Conservation (phyloP, 2,329 filamentous ascomycete species). For the Cladophialophora carrionii region DNA sequence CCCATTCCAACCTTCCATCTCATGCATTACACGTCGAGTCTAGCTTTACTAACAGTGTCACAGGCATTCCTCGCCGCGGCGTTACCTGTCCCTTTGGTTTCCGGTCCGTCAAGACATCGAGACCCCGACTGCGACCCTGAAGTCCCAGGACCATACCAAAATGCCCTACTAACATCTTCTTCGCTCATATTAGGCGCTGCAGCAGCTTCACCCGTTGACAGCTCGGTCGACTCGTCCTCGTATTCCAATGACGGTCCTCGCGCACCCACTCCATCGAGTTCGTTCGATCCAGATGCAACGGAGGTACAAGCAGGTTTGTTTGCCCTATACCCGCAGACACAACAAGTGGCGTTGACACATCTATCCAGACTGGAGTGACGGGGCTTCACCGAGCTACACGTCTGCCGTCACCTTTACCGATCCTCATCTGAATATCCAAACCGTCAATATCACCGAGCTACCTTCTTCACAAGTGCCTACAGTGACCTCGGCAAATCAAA, state of each 20-base stretch:
- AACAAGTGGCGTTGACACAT: neutral
- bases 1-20: slow-evolving; percentile 9
- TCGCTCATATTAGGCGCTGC: slow-evolving; percentile 10
- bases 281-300: neutral
- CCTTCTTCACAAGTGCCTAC: slow-evolving; percentile 33
- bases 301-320: neutral
- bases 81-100: slow-evolving; percentile 28
- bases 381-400: slow-evolving; percentile 17
- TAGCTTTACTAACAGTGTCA: slow-evolving; percentile 32
- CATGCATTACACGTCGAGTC: slow-evolving; percentile 23
- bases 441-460: slow-evolving; percentile 30
- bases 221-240: neutral
- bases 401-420: slow-evolving; percentile 34
- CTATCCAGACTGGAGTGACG: neutral
- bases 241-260: neutral
- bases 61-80: slow-evolving; percentile 35
- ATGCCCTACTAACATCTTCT: slow-evolving; percentile 15
- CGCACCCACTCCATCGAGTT: neutral
- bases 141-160: neutral
- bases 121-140: slow-evolving; percentile 11
- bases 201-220: neutral
- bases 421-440: slow-evolving; percentile 33
- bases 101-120: slow-evolving; percentile 20
- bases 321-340: neutral
- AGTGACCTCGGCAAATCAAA: slow-evolving; percentile 34